Base-by-base conservation (phyloP, 345 rosid genomes). In the Mangifera indica region DNA sequence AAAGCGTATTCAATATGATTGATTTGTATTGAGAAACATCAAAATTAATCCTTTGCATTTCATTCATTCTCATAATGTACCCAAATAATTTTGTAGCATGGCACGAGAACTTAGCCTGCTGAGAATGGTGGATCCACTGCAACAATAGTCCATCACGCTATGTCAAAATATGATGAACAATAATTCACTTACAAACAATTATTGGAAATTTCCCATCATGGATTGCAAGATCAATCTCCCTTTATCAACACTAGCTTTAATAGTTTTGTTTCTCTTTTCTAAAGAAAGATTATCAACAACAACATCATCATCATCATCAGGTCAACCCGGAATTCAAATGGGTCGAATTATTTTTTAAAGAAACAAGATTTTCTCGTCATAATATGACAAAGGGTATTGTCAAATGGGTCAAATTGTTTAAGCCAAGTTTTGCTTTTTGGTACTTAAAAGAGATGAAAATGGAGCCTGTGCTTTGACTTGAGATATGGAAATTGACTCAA, bases 401-500 rank as follows among this genome's bases (percentile, higher is more conserved):
- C n/a, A n/a, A 24, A 3, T 15, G 9, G 17, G 65, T 66, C 60
- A 65, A 76, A 49, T 48, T 5, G 40, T 34, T 29, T 34, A 6
- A 7, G 42, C 9, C 32, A 29, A 29, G 32, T 29, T 29, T 29
- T 29, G 32, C 65, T 71, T 71, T 66, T 70, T 6, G 15, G 60
- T 11, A 15, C 44, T 40, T 59, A 7, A 64, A 17, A 56, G 20
- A 5, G 9, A 7, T 37, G 48, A 7, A 20, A 49, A 22, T 58
- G 63, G 58, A 64, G 72, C 7, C 7, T 2, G 1, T 45, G 73
- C 70, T 66, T 77, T 77, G 80, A 81, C 81, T 78, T 78, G 18
- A 21, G 13, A 44, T 24, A 14, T 34, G 18, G n/a, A 51, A 11
- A 5, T 66, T 63, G 12, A 42, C 34, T 51, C 46, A 59, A 11